Conservation (phyloP, 176 grass and related monocot species). For the Bonia amplexicaulis region DNA sequence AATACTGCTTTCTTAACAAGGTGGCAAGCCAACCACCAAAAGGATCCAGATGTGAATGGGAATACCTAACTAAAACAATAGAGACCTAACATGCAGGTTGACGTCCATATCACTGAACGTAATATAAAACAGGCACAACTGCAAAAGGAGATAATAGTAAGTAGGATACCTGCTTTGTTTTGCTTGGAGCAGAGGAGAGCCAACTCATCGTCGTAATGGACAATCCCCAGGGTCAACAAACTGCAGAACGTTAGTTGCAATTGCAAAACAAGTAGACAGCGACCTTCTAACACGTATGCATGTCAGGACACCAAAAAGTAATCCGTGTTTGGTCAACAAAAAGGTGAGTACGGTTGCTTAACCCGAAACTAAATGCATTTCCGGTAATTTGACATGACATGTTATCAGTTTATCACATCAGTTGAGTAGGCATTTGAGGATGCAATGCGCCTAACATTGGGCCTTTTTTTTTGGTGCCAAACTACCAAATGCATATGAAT, state of each 20-base stretch:
- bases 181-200: neutral
- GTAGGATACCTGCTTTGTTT: conserved; percentile 25
- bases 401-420: neutral
- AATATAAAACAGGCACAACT: conserved; percentile 20
- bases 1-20: conserved; percentile 21
- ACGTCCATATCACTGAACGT: neutral
- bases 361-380: conserved; percentile 9
- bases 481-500: neutral
- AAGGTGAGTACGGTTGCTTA: neutral
- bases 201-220: conserved; percentile 17
- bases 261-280: conserved; percentile 15
- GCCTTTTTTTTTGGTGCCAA: neutral
- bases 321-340: neutral
- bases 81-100: conserved; percentile 27
- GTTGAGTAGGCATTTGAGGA: neutral
- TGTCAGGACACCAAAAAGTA: neutral
- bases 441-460: neutral
- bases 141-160: neutral
- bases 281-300: neutral
- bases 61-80: conserved; percentile 25
- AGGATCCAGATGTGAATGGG: conserved; percentile 22
- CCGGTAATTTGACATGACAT: neutral
- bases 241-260: conserved; percentile 20
- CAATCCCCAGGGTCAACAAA: conserved; percentile 22
- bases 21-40: conserved; percentile 30